Percentiles rank a stretch among this genome's conserved stretches.
These are phyloP conservation scores for Saccharomyces hybrid DNA, from an alignment of 1,139 yeast genomes.

Conservation along the genomic window DNA sequence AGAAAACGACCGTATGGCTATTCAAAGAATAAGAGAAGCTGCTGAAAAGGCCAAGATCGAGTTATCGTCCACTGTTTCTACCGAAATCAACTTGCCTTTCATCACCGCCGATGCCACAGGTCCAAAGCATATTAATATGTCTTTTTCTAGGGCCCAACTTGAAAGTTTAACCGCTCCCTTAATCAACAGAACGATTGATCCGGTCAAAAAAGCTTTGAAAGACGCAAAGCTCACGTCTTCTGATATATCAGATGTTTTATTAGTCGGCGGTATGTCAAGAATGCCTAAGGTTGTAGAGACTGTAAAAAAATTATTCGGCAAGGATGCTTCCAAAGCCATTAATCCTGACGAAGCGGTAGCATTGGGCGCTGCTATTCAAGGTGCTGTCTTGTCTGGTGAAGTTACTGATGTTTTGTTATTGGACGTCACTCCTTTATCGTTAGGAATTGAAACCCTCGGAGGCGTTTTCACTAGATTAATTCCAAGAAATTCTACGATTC, in stretches of 20 bases:
- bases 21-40: slow-evolving; percentile 99
- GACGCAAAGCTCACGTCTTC: slow-evolving; percentile 86
- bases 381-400: slow-evolving; percentile 98
- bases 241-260: slow-evolving; percentile 86
- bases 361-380: slow-evolving; percentile 99
- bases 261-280: slow-evolving; percentile 99
- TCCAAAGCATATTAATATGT: slow-evolving; percentile 33
- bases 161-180: slow-evolving; percentile 87
- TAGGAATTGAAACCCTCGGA: slow-evolving; percentile 98
- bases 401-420: slow-evolving; percentile 89
- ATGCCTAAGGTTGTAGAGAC: slow-evolving; percentile 99
- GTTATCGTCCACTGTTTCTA: slow-evolving; percentile 83
- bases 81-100: slow-evolving; percentile 6
- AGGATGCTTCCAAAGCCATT: slow-evolving; percentile 96
- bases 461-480: slow-evolving; percentile 97
- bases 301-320: slow-evolving; percentile 85
- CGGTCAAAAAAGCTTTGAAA: slow-evolving; percentile 96
- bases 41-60: slow-evolving; percentile 99
- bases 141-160: slow-evolving; percentile 86
- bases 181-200: slow-evolving; percentile 88
- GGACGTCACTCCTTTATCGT: slow-evolving; percentile 94
- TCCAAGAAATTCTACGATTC: slow-evolving; percentile 96
- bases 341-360: slow-evolving; percentile 99
- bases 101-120: slow-evolving; percentile 7
- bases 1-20: slow-evolving; percentile 92